Conservation (phyloP, 2,329 filamentous ascomycete species). For the Grosmannia clavigera region DNA sequence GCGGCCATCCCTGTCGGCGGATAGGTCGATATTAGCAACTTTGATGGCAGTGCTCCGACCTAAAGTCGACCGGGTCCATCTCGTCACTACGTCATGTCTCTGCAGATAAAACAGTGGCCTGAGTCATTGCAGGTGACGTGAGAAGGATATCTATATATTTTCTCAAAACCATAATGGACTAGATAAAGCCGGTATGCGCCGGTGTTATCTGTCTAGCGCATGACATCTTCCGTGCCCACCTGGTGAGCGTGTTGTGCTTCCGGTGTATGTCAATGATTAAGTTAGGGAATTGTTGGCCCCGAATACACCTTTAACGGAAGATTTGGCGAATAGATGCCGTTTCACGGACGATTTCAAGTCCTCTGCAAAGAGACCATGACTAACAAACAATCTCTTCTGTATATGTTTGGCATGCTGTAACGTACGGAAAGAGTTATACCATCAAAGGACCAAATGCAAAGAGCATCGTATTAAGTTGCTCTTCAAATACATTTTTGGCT, state of each 20-base stretch:
- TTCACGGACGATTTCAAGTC: too few species aligned
- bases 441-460: too few species aligned
- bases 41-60: background rate
- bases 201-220: background rate
- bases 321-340: background rate
- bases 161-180: background rate
- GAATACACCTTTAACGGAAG: background rate
- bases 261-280: background rate
- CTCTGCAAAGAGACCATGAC: too few species aligned
- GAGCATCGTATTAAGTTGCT: too few species aligned
- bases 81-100: background rate
- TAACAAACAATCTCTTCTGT: too few species aligned
- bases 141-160: background rate
- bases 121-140: background rate
- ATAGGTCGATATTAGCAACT: background rate
- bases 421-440: too few species aligned
- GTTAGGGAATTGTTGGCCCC: background rate
- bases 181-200: background rate
- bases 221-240: background rate
- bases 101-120: background rate
- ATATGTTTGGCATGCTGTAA: too few species aligned
- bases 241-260: background rate
- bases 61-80: background rate
- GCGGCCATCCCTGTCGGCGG: background rate
- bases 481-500: too few species aligned